Evolutionary conservation across 2,329 filamentous ascomycete species (phyloP).

Genomic region (Fusarium acutatum): DNA sequence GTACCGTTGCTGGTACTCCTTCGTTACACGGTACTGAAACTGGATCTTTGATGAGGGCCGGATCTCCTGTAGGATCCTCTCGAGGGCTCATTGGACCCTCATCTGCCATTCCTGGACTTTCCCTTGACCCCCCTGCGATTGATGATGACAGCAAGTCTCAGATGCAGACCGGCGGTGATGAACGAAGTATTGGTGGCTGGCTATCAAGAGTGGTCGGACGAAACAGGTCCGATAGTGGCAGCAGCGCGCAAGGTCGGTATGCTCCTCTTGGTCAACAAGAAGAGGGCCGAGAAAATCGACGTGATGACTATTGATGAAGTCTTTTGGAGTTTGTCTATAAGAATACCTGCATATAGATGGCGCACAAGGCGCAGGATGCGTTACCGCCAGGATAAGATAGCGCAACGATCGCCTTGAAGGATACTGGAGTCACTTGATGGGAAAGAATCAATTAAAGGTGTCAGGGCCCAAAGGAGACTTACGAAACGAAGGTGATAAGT

Average conservation of each 20-base stretch:
- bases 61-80: slow-evolving; percentile 79
- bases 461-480: slow-evolving; percentile 1
- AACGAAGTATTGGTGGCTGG: slow-evolving; percentile 62
- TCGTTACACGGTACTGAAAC: slow-evolving; percentile 78
- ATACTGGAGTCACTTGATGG: slow-evolving; percentile 18
- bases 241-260: slow-evolving; percentile 54
- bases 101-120: slow-evolving; percentile 78
- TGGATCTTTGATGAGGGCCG: slow-evolving; percentile 79
- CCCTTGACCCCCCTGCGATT: slow-evolving; percentile 80
- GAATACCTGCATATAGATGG: slow-evolving; percentile 52
- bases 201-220: slow-evolving; percentile 52
- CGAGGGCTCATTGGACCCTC: slow-evolving; percentile 68
- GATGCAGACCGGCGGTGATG: slow-evolving; percentile 46
- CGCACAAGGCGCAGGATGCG: slow-evolving; percentile 28
- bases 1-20: slow-evolving; percentile 81
- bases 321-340: slow-evolving; percentile 37
- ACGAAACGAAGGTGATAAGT: slow-evolving; percentile 21
- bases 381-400: slow-evolving; percentile 27
- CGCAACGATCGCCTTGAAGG: slow-evolving; percentile 3
- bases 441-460: not conserved
- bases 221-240: slow-evolving; percentile 49
- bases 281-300: slow-evolving; percentile 45
- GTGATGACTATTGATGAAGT: slow-evolving; percentile 38
- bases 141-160: slow-evolving; percentile 57
- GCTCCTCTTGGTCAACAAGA: slow-evolving; percentile 54